Conservation (phyloP, 306 rosid genomes). For the Begonia loranthoides region DNA sequence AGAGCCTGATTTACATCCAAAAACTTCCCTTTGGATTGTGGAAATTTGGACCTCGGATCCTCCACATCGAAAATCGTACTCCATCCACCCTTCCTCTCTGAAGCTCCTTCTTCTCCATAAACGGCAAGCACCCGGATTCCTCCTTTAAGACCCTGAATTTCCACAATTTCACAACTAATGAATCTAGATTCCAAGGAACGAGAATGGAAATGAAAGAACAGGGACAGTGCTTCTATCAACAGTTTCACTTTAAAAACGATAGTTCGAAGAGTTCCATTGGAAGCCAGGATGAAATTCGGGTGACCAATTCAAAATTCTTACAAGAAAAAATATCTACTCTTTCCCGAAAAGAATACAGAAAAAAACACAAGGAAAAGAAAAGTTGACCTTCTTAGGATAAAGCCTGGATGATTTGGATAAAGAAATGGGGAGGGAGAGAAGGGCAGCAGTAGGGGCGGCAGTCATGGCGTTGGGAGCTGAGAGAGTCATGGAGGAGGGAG, state of each 20-base stretch:
- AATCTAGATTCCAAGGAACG: no score
- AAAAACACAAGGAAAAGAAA: neutral
- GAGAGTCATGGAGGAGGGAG: slow-evolving; percentile 7
- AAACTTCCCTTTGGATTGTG: slow-evolving; percentile 61
- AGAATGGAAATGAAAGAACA: no score
- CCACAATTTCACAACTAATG: slow-evolving; percentile 7
- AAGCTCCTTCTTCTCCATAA: slow-evolving; percentile 44
- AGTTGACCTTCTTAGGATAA: slow-evolving; percentile 39
- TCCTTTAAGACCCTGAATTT: slow-evolving; percentile 60
- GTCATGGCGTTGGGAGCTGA: slow-evolving; percentile 45
- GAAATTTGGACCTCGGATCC: slow-evolving; percentile 78
- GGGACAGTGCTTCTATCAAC: no score
- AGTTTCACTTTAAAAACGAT: no score
- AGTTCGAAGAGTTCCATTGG: no score
- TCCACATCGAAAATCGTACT: slow-evolving; percentile 82
- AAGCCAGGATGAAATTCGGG: no score
- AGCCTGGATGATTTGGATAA: slow-evolving; percentile 37
- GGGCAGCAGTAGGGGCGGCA: slow-evolving; percentile 70
- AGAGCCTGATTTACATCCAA: slow-evolving; percentile 67
- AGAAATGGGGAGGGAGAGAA: slow-evolving; percentile 52
- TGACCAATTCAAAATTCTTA: no score
- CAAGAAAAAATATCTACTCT: no score
- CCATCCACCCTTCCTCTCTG: slow-evolving; percentile 67
- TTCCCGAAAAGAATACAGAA: neutral
- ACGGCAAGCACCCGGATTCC: slow-evolving; percentile 70